phyloP scores from a whole-genome alignment of 805 yeast species.

The Maudiozyma bulderi region DNA sequence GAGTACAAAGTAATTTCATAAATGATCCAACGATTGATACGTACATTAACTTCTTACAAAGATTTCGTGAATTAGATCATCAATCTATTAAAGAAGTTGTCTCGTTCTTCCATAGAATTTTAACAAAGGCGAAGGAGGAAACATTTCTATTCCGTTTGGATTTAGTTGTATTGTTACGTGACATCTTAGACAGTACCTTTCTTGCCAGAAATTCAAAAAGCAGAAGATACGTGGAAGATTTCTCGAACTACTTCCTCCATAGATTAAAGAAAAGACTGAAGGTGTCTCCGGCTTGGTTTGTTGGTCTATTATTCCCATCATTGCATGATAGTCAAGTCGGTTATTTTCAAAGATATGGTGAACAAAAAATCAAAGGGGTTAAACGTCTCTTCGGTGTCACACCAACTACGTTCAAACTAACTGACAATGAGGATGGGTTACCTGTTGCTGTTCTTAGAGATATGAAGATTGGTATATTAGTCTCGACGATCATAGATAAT shows the following conservation, averaged over 20 bases:
- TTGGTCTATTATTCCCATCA: constrained; percentile 62
- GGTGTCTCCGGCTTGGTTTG: constrained; percentile 43
- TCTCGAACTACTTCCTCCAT: constrained; percentile 56
- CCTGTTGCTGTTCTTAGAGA: constrained; percentile 17
- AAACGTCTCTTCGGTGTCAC: constrained; percentile 10
- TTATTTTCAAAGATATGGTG: constrained; percentile 35
- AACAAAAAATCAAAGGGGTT: constrained; percentile 26
- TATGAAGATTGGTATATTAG: constrained; percentile 24
- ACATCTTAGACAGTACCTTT: constrained; percentile 43
- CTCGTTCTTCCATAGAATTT: constrained; percentile 60
- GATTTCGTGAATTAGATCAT: constrained; percentile 53
- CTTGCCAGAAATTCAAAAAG: constrained; percentile 37
- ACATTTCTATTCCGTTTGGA: constrained; percentile 59
- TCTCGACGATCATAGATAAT: constrained; percentile 28
- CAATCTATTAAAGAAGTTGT: constrained; percentile 54
- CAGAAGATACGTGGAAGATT: constrained; percentile 53
- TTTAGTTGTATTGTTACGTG: constrained; percentile 50
- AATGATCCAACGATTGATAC: constrained; percentile 53
- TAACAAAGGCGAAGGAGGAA: constrained; percentile 53
- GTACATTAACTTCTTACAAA: constrained; percentile 50
- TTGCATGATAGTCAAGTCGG: constrained; percentile 37
- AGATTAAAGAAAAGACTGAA: constrained; percentile 40
- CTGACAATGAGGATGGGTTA: constrained; percentile 17
- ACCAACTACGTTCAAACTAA: constrained; percentile 18
- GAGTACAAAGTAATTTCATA: constrained; percentile 17